Conservation (phyloP, 106 monocot species). For the Dioscorea alata region DNA sequence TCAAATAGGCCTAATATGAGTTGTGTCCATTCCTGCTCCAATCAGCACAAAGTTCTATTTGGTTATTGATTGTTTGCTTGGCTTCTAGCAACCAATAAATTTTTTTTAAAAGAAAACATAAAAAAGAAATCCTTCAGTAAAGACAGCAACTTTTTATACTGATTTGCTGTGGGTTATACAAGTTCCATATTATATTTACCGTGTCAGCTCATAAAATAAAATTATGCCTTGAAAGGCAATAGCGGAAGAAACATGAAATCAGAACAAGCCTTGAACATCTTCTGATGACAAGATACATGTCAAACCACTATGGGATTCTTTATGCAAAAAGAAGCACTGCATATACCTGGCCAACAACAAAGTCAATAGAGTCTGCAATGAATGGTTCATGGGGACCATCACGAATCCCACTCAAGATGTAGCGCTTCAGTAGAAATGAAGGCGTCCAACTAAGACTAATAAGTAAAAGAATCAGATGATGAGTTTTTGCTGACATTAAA, state of each 20-base stretch:
- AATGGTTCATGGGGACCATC: conserved; percentile 97
- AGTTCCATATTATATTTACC: background rate
- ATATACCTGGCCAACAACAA: conserved; percentile 85
- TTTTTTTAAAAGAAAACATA: no score
- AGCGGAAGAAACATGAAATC: background rate
- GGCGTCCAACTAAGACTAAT: conserved; percentile 93
- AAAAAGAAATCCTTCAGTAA: no score
- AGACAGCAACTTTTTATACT: no score
- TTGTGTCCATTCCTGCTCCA: no score
- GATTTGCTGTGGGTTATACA: no score
- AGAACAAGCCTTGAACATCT: background rate
- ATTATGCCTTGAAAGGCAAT: background rate
- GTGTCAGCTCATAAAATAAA: background rate
- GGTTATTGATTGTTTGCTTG: no score
- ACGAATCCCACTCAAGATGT: conserved; percentile 84
- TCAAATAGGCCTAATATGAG: no score
- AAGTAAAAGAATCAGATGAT: conserved; percentile 8
- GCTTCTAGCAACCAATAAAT: no score
- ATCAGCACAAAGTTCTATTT: no score
- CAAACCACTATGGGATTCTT: background rate
- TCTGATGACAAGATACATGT: background rate
- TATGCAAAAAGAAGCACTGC: background rate
- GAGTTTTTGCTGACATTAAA: background rate
- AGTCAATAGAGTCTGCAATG: conserved; percentile 94
- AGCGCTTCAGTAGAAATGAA: conserved; percentile 94